Conservation (phyloP, 352 stramenopile genomes). For the Phytophthora pluvialis region DNA sequence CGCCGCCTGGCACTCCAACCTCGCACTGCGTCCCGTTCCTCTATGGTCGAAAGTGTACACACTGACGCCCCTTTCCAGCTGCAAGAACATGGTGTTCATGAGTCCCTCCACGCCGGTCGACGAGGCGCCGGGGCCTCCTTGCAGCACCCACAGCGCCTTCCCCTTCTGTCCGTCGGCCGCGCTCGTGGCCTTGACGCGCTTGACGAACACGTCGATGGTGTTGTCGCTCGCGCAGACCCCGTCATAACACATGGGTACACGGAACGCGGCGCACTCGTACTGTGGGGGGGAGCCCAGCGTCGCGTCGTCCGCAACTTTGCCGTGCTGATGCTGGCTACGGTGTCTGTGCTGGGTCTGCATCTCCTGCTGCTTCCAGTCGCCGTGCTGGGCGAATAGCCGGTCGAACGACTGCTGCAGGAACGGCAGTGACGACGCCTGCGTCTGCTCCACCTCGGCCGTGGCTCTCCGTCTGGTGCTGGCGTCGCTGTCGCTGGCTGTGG, state of each 20-base stretch:
- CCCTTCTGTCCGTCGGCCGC: constrained; percentile 12
- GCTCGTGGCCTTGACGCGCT: constrained; percentile 47
- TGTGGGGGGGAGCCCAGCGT: constrained; percentile 14
- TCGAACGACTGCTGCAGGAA: constrained; percentile 55
- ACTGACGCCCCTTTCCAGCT: constrained; percentile 57
- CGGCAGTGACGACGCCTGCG: constrained; percentile 18
- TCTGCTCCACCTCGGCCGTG: constrained; percentile 12
- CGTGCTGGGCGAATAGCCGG: constrained; percentile 33
- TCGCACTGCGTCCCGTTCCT: constrained; percentile 64
- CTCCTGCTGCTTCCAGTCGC: constrained; percentile 31
- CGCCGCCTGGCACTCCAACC: constrained; percentile 59
- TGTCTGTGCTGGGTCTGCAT: neutral
- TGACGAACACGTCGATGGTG: constrained; percentile 65
- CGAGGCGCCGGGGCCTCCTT: constrained; percentile 71
- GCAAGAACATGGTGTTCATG: constrained; percentile 61
- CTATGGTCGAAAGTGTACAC: constrained; percentile 79
- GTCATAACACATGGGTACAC: constrained; percentile 76
- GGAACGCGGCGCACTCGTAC: constrained; percentile 70
- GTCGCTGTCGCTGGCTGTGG: constrained; percentile 21
- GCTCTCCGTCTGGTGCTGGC: constrained; percentile 14
- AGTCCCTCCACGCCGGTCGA: constrained; percentile 74
- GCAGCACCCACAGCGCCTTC: constrained; percentile 74
- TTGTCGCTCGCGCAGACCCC: constrained; percentile 66
- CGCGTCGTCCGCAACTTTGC: constrained; percentile 10
- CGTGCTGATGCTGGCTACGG: constrained; percentile 1